Evolutionary conservation across 208 protist genomes (phyloP).

Genomic region (Novymonas esmeraldas): DNA sequence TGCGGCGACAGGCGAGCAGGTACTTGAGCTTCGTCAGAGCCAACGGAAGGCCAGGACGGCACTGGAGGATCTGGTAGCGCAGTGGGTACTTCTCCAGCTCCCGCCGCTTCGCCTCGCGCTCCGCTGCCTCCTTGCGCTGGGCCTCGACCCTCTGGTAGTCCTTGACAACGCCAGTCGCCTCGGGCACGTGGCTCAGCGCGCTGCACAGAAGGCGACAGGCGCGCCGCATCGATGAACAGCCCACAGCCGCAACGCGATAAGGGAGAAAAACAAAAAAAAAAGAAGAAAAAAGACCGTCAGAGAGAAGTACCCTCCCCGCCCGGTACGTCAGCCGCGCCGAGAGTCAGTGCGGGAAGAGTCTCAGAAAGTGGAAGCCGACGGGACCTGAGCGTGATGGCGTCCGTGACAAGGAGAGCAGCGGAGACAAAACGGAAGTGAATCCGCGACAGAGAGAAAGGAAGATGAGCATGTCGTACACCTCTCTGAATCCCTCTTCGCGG

Average conservation of each 20-base stretch:
- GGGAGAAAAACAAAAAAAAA: conserved; percentile 2
- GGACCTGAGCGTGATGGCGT: no score
- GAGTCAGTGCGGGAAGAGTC: no score
- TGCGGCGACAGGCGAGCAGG: conserved; percentile 72
- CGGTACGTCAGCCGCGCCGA: no score
- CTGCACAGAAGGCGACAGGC: conserved; percentile 40
- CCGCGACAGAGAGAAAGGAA: no score
- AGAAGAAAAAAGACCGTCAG: neutral
- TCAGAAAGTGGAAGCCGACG: no score
- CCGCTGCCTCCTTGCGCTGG: conserved; percentile 43
- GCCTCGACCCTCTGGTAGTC: conserved; percentile 74
- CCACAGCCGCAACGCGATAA: neutral
- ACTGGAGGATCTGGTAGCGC: conserved; percentile 82
- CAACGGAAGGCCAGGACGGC: conserved; percentile 69
- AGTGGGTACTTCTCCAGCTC: conserved; percentile 68
- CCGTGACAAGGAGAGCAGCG: no score
- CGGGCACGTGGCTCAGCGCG: conserved; percentile 51
- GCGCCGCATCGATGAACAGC: conserved; percentile 35
- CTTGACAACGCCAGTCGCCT: conserved; percentile 47
- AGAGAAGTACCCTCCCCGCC: neutral
- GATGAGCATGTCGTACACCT: no score
- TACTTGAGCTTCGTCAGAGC: conserved; percentile 86
- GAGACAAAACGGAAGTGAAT: no score
- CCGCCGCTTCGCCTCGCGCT: conserved; percentile 51
- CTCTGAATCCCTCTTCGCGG: no score